Conservation (phyloP, 371 early-diverging fungal genomes). For the Catenaria anguillulae region DNA sequence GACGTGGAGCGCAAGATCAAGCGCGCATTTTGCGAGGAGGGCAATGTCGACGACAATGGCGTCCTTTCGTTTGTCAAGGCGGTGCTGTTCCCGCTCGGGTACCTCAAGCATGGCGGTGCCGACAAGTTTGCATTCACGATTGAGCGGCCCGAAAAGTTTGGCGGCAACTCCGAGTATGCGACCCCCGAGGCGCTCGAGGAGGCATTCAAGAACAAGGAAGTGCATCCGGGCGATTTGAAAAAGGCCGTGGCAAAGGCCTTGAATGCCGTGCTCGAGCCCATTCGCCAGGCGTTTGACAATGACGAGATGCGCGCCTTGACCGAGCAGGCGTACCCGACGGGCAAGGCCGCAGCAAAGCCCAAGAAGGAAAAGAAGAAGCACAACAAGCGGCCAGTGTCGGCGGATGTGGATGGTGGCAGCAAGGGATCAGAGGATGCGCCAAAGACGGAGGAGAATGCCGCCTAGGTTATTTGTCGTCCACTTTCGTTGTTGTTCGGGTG, state of each 20-base stretch:
- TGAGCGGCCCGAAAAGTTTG: slow-evolving; percentile 70
- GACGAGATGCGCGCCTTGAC: slow-evolving; percentile 41
- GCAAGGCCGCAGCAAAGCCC: slow-evolving; percentile 13
- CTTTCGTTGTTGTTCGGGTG: too few relatives aligned
- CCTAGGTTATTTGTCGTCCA: too few relatives aligned
- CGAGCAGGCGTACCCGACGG: slow-evolving; percentile 34
- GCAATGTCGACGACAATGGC: slow-evolving; percentile 90
- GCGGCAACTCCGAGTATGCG: slow-evolving; percentile 63
- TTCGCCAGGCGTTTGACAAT: slow-evolving; percentile 57
- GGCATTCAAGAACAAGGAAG: slow-evolving; percentile 68
- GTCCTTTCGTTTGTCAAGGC: slow-evolving; percentile 75
- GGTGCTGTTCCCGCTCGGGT: slow-evolving; percentile 70
- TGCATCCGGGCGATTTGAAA: slow-evolving; percentile 98
- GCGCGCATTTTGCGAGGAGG: slow-evolving; percentile 97
- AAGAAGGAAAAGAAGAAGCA: slow-evolving; percentile 20
- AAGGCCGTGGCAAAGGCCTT: slow-evolving; percentile 67
- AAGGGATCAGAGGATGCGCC: too few relatives aligned
- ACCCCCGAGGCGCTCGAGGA: slow-evolving; percentile 60
- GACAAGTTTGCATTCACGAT: slow-evolving; percentile 42
- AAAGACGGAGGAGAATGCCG: too few relatives aligned
- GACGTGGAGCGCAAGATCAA: slow-evolving; percentile 83
- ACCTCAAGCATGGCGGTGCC: slow-evolving; percentile 16
- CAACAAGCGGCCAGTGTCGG: slow-evolving; percentile 20
- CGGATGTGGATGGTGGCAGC: too few relatives aligned
- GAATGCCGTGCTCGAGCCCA: slow-evolving; percentile 79